These are phyloP conservation scores for Lathyrus oleraceus DNA, from an alignment of 306 rosid species.

Conservation along the genomic window DNA sequence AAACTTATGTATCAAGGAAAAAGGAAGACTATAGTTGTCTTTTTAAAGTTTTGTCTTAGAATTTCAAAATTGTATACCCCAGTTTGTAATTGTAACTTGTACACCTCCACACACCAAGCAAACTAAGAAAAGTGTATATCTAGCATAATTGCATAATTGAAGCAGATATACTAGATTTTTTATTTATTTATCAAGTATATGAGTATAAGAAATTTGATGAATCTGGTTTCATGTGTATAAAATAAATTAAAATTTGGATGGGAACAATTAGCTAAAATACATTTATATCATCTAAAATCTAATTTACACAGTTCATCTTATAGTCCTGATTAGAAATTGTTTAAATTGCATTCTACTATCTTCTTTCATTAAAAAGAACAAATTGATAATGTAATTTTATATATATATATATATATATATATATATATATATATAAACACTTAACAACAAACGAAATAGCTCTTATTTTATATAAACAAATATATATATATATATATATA, in stretches of 20 bases:
- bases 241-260: not conserved
- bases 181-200: not conserved
- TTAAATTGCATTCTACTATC: not conserved
- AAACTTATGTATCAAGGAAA: not conserved
- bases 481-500: too few relatives aligned
- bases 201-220: not conserved
- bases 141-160: slow-evolving; percentile 43
- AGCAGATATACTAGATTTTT: not conserved
- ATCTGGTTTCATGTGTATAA: not conserved
- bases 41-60: not conserved
- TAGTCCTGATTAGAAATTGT: not conserved
- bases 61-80: not conserved
- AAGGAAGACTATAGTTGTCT: not conserved
- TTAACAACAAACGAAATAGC: too few relatives aligned
- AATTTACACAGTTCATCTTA: not conserved
- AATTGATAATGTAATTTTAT: too few relatives aligned
- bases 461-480: too few relatives aligned
- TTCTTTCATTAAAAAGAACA: not conserved
- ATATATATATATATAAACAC: too few relatives aligned
- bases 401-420: too few relatives aligned
- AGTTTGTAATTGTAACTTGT: slow-evolving; percentile 2
- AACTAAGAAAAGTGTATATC: not conserved
- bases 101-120: not conserved
- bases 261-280: not conserved
- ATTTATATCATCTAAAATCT: not conserved